These are phyloP conservation scores for Fistulina hepatica DNA, from an alignment of 1,284 basidiomycete species.

Conservation along the genomic window DNA sequence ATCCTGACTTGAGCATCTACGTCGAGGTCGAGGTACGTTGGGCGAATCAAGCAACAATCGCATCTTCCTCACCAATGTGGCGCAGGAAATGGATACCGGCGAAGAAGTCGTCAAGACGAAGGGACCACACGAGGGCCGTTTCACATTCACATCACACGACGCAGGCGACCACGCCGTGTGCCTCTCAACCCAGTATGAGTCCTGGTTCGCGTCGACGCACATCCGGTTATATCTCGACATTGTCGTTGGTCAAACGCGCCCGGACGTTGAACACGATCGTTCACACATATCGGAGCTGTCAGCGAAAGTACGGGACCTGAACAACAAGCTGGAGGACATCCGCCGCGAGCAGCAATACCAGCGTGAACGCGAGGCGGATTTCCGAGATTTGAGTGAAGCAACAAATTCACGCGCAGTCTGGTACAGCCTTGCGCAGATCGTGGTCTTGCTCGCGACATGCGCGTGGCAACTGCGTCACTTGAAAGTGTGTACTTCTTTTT, in stretches of 20 bases:
- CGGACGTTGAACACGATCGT: constrained; percentile 74
- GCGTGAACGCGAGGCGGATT: constrained; percentile 89
- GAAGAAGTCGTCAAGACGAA: constrained; percentile 79
- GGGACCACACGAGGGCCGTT: constrained; percentile 82
- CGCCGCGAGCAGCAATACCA: constrained; percentile 96
- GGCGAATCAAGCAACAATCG: constrained; percentile 4
- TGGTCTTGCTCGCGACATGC: constrained; percentile 76
- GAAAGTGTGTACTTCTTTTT: constrained; percentile 43
- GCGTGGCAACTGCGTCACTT: constrained; percentile 91
- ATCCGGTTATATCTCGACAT: constrained; percentile 94
- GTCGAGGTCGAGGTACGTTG: constrained; percentile 75
- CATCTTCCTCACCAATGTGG: no score
- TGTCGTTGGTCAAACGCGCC: constrained; percentile 78
- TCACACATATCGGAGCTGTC: constrained; percentile 84
- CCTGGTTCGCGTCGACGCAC: constrained; percentile 78
- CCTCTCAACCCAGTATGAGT: constrained; percentile 78
- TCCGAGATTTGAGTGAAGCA: constrained; percentile 78
- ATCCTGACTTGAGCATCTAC: constrained; percentile 77
- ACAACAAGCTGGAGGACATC: constrained; percentile 87
- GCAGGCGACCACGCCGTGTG: constrained; percentile 97
- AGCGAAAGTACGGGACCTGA: constrained; percentile 74
- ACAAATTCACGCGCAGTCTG: constrained; percentile 88
- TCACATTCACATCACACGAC: constrained; percentile 96
- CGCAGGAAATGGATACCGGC: constrained; percentile 66
- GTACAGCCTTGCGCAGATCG: constrained; percentile 86